Evolutionary conservation across 2,329 filamentous ascomycete species (phyloP).

Genomic region (Aspergillus sclerotialis): DNA sequence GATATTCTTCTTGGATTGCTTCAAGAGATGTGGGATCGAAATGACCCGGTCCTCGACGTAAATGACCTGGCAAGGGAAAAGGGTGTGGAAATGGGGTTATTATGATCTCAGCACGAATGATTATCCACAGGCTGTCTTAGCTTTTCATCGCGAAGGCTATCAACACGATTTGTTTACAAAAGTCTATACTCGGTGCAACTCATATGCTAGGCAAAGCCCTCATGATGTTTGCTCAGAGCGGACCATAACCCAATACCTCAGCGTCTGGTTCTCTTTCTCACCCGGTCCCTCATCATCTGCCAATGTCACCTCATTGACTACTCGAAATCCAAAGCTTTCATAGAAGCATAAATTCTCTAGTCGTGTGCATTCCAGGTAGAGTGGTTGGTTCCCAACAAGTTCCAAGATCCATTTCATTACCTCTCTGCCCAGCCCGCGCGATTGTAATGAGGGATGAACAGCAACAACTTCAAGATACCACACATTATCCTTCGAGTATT

Average conservation of each 20-base stretch:
- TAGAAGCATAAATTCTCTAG: constrained; percentile 16
- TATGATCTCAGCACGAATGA: too few species aligned
- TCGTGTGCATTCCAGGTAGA: constrained; percentile 17
- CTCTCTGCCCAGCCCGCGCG: constrained; percentile 12
- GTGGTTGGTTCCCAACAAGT: constrained; percentile 5
- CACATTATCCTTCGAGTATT: constrained; percentile 4
- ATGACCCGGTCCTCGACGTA: constrained; percentile 9
- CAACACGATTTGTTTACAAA: not conserved
- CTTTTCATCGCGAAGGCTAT: not conserved
- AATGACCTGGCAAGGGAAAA: constrained; percentile 14
- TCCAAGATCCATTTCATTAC: constrained; percentile 13
- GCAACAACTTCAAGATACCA: constrained; percentile 22
- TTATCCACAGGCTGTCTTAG: constrained; percentile 16
- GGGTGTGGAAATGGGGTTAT: constrained; percentile 19
- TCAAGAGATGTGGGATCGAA: constrained; percentile 17
- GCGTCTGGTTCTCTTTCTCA: constrained; percentile 10
- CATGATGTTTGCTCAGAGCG: too few species aligned
- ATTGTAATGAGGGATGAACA: constrained; percentile 18
- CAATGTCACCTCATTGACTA: constrained; percentile 14
- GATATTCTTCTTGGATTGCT: constrained; percentile 12
- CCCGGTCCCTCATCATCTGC: constrained; percentile 8
- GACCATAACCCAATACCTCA: too few species aligned
- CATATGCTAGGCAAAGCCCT: too few species aligned
- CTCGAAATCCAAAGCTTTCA: constrained; percentile 14
- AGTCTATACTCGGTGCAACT: not conserved